Evolutionary conservation across 257 asterid species (phyloP).

Genomic region (Solanum bulbocastanum): DNA sequence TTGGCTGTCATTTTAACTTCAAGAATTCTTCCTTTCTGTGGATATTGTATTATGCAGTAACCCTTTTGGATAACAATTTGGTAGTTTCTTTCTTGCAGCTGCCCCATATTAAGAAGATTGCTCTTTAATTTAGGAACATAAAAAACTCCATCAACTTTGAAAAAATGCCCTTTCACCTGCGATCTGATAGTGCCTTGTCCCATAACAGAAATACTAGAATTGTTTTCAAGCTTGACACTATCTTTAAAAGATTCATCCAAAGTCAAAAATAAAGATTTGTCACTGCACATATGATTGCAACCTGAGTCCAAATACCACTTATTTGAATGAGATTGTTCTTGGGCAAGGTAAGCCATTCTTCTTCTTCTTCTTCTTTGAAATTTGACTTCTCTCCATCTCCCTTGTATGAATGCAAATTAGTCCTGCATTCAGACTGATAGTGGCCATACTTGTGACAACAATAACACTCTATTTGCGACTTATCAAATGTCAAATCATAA

Average conservation of each 20-base stretch:
- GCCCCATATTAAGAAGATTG: background rate
- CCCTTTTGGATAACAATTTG: background rate
- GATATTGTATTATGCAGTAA: background rate
- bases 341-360: background rate
- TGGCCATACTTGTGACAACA: no score
- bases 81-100: background rate
- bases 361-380: background rate
- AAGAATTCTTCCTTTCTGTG: background rate
- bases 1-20: background rate
- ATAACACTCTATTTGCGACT: no score
- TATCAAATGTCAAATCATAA: no score
- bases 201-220: background rate
- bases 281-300: background rate
- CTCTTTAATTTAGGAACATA: no score
- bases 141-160: no score
- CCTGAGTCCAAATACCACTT: background rate
- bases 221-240: background rate
- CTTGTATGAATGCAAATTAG: no score
- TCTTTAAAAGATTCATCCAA: background rate
- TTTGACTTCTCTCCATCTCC: no score
- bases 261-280: no score
- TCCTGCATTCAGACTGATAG: no score
- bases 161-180: no score
- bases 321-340: background rate
- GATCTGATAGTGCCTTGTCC: background rate